Evolutionary conservation across 345 rosid species (phyloP).

Genomic region (Citrus glauca): DNA sequence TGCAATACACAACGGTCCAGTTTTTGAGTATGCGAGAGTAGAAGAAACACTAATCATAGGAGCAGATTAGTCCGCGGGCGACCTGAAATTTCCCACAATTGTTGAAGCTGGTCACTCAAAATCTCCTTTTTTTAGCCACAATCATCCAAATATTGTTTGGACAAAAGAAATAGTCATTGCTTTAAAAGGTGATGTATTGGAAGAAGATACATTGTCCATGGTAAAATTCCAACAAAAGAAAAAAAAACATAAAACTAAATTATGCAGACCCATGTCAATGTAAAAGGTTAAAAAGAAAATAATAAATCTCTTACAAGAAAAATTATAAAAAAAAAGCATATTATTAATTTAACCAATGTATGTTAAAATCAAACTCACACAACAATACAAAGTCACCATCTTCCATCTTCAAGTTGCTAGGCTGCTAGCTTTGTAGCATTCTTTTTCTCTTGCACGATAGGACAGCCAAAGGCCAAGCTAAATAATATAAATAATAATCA

Average conservation of each 20-base stretch:
- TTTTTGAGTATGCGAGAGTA: neutral
- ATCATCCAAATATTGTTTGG: neutral
- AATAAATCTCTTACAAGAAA: too few relatives aligned
- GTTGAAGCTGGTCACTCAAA: neutral
- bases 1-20: neutral
- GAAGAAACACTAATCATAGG: neutral
- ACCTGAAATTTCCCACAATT: neutral
- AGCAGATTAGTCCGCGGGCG: neutral
- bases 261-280: neutral
- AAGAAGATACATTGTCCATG: too few relatives aligned
- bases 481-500: neutral
- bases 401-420: conserved; percentile 12
- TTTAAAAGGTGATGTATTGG: too few relatives aligned
- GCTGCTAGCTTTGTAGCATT: too few relatives aligned
- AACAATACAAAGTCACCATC: conserved; percentile 26
- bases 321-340: neutral
- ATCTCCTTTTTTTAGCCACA: neutral
- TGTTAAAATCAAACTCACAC: conserved; percentile 1
- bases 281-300: neutral
- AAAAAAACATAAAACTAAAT: too few relatives aligned
- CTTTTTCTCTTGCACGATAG: conserved; percentile 31
- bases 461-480: conserved; percentile 18
- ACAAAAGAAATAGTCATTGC: neutral
- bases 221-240: too few relatives aligned
- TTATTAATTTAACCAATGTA: neutral